Conservation (phyloP, 768 basidiomycete genomes). For the Mycena galopus region DNA sequence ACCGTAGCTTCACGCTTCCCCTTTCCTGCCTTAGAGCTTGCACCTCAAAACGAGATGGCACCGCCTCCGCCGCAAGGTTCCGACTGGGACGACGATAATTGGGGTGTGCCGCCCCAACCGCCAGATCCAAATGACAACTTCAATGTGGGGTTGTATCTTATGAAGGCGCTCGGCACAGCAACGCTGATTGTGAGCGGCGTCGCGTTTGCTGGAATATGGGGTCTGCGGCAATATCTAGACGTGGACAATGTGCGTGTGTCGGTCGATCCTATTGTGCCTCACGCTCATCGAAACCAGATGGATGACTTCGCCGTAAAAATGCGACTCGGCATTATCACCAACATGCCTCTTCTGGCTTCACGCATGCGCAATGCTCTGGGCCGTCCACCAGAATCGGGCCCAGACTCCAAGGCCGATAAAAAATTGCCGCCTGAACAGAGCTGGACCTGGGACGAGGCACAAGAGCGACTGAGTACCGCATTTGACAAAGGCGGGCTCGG, state of each 20-base stretch:
- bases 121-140: constrained; percentile 48
- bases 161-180: constrained; percentile 76
- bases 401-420: neutral
- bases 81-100: constrained; percentile 36
- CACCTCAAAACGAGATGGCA: neutral
- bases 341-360: constrained; percentile 73
- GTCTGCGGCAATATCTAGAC: constrained; percentile 65
- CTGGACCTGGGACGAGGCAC: constrained; percentile 69
- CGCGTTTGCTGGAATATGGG: constrained; percentile 59
- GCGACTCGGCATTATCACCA: constrained; percentile 16
- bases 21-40: neutral
- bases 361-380: constrained; percentile 65
- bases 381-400: constrained; percentile 41
- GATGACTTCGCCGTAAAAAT: constrained; percentile 23
- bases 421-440: constrained; percentile 39
- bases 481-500: constrained; percentile 72
- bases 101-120: constrained; percentile 31
- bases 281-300: constrained; percentile 11
- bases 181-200: constrained; percentile 68
- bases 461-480: constrained; percentile 65
- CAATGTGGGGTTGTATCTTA: constrained; percentile 65
- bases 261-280: constrained; percentile 8
- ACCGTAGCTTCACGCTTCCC: constrained; percentile 19
- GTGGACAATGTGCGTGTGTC: constrained; percentile 66
- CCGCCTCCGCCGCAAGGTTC: constrained; percentile 4